Evolutionary conservation across 306 rosid genomes (phyloP).

Genomic region (Quercus berberidifolia): DNA sequence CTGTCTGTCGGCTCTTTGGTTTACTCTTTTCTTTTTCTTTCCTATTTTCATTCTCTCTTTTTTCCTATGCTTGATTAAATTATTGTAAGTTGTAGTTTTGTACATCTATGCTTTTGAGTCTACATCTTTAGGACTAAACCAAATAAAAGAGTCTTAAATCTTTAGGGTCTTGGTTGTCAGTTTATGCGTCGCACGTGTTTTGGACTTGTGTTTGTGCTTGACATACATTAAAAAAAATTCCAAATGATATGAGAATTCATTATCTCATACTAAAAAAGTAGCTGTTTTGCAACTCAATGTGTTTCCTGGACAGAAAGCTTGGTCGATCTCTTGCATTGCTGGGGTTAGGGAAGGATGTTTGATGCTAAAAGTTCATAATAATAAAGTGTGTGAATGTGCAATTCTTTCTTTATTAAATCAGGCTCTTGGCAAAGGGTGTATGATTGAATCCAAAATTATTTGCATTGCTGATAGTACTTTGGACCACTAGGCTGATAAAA

Average conservation of each 20-base stretch:
- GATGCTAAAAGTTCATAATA: no score
- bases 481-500: not conserved
- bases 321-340: no score
- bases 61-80: not conserved
- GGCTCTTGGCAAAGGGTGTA: not conserved
- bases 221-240: not conserved
- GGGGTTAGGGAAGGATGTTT: no score
- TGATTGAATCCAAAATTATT: not conserved
- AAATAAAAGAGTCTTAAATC: no score
- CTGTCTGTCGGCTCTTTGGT: conserved; percentile 32
- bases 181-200: no score
- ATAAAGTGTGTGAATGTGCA: not conserved
- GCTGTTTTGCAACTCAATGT: no score
- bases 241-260: not conserved
- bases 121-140: not conserved
- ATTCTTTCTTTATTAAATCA: not conserved
- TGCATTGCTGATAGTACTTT: not conserved
- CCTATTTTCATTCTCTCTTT: not conserved
- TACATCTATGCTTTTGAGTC: conserved; percentile 7
- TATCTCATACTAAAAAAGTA: not conserved
- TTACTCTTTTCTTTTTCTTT: conserved; percentile 8
- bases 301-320: no score
- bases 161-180: no score
- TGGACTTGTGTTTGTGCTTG: not conserved
- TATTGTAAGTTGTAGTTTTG: not conserved